Conservation (phyloP, 2,329 filamentous ascomycete genomes). For the Dryadomyces quercus-mongolicae region DNA sequence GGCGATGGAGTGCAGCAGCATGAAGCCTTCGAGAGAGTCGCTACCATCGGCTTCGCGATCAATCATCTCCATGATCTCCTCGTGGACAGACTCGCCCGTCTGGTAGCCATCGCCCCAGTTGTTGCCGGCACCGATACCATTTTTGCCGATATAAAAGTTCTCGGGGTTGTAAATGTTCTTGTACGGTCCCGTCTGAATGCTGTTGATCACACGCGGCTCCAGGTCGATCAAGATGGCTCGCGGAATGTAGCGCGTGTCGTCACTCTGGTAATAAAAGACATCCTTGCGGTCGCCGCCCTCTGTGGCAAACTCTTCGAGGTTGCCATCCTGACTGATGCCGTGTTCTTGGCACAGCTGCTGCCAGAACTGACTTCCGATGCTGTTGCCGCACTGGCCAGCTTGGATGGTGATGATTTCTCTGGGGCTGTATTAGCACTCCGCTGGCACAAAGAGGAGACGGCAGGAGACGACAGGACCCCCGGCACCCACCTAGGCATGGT, state of each 20-base stretch:
- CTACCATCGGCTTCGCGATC: conserved; percentile 96
- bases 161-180: conserved; percentile 99
- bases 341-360: conserved; percentile 97
- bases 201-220: conserved; percentile 83
- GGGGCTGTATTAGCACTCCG: not conserved
- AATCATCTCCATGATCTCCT: conserved; percentile 99
- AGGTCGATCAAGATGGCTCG: conserved; percentile 90
- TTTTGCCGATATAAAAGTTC: conserved; percentile 95
- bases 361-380: conserved; percentile 98
- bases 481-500: not conserved
- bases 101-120: conserved; percentile 98
- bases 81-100: conserved; percentile 79
- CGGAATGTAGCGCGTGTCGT: conserved; percentile 96
- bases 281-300: conserved; percentile 97
- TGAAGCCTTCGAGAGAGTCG: conserved; percentile 96
- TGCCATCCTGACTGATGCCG: conserved; percentile 93
- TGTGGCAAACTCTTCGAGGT: conserved; percentile 93
- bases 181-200: conserved; percentile 87
- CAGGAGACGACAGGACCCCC: too few relatives aligned
- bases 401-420: conserved; percentile 99
- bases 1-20: conserved; percentile 96
- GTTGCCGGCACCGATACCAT: conserved; percentile 87
- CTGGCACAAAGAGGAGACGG: not conserved
- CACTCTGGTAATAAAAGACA: conserved; percentile 98
- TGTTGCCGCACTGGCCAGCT: conserved; percentile 98